These are phyloP conservation scores for Haematococcus sp. DNA, from an alignment of 139 green algal genomes.

Conservation along the genomic window DNA sequence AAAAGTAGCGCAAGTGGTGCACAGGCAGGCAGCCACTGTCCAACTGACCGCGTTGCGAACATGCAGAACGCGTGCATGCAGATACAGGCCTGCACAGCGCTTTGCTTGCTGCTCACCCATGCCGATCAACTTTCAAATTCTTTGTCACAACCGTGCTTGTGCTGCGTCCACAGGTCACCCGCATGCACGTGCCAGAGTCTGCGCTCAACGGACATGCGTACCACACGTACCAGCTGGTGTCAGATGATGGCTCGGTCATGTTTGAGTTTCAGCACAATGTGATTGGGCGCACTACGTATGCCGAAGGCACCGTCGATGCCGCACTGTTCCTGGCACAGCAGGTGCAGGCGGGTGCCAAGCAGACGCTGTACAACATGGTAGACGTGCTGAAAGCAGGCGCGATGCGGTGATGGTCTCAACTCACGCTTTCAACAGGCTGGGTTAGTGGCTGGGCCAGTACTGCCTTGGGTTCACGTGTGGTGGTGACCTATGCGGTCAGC, in stretches of 20 bases:
- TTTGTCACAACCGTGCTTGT: too few species aligned
- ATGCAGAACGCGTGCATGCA: too few species aligned
- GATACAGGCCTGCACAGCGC: too few species aligned
- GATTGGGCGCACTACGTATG: constrained; percentile 78
- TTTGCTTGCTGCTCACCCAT: too few species aligned
- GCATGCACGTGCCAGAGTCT: constrained; percentile 37
- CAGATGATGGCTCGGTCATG: constrained; percentile 74
- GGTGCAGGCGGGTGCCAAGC: constrained; percentile 43
- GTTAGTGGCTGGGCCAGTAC: too few species aligned
- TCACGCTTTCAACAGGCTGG: too few species aligned
- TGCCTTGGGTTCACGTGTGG: too few species aligned
- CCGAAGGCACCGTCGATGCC: constrained; percentile 96
- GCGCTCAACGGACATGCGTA: constrained; percentile 88
- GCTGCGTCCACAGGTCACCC: constrained; percentile 6
- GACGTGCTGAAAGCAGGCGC: constrained; percentile 89
- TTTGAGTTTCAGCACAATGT: constrained; percentile 99
- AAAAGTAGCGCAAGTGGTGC: background rate
- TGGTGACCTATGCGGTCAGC: too few species aligned
- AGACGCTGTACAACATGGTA: constrained; percentile 96
- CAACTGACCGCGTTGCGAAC: too few species aligned
- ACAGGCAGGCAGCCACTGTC: background rate
- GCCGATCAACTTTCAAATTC: too few species aligned
- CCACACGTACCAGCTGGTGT: constrained; percentile 96
- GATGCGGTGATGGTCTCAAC: constrained; percentile 72
- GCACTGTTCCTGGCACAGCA: constrained; percentile 80